Evolutionary conservation across 1,139 yeast genomes (phyloP).

Genomic region (Protomyces lactucae-debilis): DNA sequence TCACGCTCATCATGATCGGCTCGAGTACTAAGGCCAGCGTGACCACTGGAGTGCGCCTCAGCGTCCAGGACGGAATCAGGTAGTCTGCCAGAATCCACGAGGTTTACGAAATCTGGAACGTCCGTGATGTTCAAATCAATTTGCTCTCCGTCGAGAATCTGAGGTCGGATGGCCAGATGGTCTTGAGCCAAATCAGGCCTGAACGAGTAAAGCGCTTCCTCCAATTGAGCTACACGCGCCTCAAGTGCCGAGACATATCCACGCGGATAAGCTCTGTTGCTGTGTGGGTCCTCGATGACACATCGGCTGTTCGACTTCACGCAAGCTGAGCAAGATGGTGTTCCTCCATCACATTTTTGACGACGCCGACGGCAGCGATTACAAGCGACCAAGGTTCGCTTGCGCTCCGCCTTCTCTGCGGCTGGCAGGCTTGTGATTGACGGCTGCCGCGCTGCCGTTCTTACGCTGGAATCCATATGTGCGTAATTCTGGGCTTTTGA

Average conservation of each 20-base stretch:
- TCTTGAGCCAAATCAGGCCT: background rate
- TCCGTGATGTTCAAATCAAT: background rate
- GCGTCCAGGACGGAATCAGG: background rate
- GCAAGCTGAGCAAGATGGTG: slow-evolving; percentile 1
- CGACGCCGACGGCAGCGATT: background rate
- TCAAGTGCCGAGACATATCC: slow-evolving; percentile 2
- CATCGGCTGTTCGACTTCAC: background rate
- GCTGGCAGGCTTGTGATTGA: background rate
- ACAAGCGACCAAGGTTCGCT: background rate
- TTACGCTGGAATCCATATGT: no score
- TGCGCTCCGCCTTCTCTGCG: background rate
- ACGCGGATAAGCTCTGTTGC: background rate
- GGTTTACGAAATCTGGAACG: background rate
- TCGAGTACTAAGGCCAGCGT: background rate
- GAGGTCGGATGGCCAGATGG: background rate
- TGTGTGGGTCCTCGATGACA: background rate
- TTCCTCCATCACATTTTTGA: background rate
- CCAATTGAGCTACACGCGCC: background rate
- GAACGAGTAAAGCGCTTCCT: background rate
- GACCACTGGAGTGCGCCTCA: background rate
- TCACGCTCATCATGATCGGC: background rate
- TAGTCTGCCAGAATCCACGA: background rate
- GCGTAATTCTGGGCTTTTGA: no score
- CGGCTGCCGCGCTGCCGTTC: no score
- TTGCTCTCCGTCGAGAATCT: background rate